Percentiles rank a stretch among this genome's conserved stretches.
These are phyloP conservation scores for Penicillium brasilianum DNA, from an alignment of 2,329 filamentous ascomycete genomes.

Conservation along the genomic window DNA sequence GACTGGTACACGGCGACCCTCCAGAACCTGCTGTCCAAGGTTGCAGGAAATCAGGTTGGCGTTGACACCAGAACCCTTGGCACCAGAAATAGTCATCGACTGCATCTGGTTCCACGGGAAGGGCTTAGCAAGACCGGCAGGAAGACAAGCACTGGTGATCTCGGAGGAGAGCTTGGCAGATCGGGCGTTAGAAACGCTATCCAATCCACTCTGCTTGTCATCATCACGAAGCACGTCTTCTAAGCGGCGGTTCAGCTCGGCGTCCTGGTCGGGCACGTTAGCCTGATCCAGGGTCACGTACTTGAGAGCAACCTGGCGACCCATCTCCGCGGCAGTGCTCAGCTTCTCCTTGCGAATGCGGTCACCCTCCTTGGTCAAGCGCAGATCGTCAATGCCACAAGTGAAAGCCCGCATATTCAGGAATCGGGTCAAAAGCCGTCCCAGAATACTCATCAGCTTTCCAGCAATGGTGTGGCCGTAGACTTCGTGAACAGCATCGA, in stretches of 20 bases:
- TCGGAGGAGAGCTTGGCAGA: constrained; percentile 73
- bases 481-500: constrained; percentile 91
- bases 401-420: constrained; percentile 94
- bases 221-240: constrained; percentile 93
- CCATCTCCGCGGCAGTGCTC: constrained; percentile 68
- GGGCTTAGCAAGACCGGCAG: constrained; percentile 80
- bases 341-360: constrained; percentile 70
- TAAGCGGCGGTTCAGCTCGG: constrained; percentile 75
- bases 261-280: constrained; percentile 66
- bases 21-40: constrained; percentile 92
- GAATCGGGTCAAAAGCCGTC: constrained; percentile 84
- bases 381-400: constrained; percentile 95
- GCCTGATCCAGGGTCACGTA: constrained; percentile 82
- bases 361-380: constrained; percentile 81
- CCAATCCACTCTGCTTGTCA: constrained; percentile 86
- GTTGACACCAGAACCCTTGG: constrained; percentile 91
- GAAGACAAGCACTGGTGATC: constrained; percentile 80
- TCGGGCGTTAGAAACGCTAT: constrained; percentile 78
- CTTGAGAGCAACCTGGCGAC: constrained; percentile 78
- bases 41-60: constrained; percentile 98
- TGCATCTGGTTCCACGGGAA: constrained; percentile 99
- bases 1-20: constrained; percentile 89
- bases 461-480: constrained; percentile 89
- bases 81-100: constrained; percentile 95
- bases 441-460: constrained; percentile 84